Evolutionary conservation across 345 rosid species (phyloP).

Genomic region (Alliaria petiolata): DNA sequence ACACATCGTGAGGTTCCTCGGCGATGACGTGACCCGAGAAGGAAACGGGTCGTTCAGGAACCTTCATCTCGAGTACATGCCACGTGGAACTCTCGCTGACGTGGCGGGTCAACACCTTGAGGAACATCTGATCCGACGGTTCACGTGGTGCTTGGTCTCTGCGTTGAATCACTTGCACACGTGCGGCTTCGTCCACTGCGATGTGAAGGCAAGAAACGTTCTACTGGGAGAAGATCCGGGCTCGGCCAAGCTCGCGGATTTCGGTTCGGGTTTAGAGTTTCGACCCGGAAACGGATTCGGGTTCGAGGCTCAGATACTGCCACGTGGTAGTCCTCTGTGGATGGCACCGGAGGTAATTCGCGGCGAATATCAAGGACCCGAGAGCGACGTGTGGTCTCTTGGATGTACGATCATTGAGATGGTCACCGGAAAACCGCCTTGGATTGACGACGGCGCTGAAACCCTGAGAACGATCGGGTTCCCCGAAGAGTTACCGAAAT

Average conservation of each 20-base stretch:
- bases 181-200: conserved; percentile 12
- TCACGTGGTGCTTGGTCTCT: conserved; percentile 16
- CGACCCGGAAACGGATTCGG: not conserved
- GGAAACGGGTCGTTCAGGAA: conserved; percentile 1
- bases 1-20: conserved; percentile 6
- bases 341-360: conserved; percentile 22
- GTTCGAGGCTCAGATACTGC: not conserved
- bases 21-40: conserved; percentile 19
- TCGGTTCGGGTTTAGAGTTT: conserved; percentile 1
- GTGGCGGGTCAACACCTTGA: not conserved
- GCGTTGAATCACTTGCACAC: conserved; percentile 10
- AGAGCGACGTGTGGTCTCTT: conserved; percentile 24
- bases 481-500: not conserved
- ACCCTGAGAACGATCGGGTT: not conserved
- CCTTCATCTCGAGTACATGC: conserved; percentile 10
- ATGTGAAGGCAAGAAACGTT: conserved; percentile 15
- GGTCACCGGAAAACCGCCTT: conserved; percentile 14
- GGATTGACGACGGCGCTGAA: not conserved
- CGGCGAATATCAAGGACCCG: conserved; percentile 17
- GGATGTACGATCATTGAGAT: conserved; percentile 22
- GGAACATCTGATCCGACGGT: conserved; percentile 3
- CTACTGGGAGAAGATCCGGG: not conserved
- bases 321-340: conserved; percentile 24
- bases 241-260: conserved; percentile 16
- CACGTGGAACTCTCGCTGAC: conserved; percentile 18